Conservation (phyloP, 208 protist species). For the Porcisia hertigi region DNA sequence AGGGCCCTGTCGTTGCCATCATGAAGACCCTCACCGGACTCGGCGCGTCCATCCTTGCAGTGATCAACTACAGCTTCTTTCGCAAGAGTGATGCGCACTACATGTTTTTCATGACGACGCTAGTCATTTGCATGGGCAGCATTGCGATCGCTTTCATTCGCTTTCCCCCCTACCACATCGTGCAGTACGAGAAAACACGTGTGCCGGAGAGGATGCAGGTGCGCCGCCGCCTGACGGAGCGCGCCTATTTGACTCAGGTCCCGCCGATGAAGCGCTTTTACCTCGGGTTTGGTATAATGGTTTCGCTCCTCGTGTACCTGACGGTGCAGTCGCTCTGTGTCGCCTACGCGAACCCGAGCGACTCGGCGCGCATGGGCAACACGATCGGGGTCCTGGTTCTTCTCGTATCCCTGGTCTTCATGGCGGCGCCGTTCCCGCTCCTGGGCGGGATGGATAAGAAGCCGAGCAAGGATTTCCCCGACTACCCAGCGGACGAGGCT, state of each 20-base stretch:
- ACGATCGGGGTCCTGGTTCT: constrained; percentile 48
- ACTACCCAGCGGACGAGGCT: constrained; percentile 1
- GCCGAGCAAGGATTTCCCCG: constrained; percentile 33
- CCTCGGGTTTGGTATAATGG: constrained; percentile 44
- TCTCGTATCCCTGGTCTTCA: constrained; percentile 27
- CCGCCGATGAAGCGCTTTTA: constrained; percentile 49
- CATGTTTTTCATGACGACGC: constrained; percentile 54
- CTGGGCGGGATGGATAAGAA: constrained; percentile 54
- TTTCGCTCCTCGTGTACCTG: constrained; percentile 43
- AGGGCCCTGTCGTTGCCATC: constrained; percentile 48
- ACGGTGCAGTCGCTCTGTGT: constrained; percentile 52
- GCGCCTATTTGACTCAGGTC: constrained; percentile 60
- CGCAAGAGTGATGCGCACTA: constrained; percentile 42
- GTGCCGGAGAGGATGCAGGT: constrained; percentile 28
- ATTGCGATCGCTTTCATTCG: constrained; percentile 38
- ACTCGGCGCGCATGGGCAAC: constrained; percentile 30
- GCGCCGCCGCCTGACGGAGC: constrained; percentile 52
- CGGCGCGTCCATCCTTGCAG: constrained; percentile 42
- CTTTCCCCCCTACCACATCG: constrained; percentile 55
- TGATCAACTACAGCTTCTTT: constrained; percentile 58
- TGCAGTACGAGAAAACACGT: constrained; percentile 32
- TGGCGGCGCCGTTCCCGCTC: constrained; percentile 39
- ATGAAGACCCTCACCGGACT: constrained; percentile 64
- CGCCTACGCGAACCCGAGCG: constrained; percentile 39
- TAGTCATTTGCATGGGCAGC: constrained; percentile 33